These are phyloP conservation scores for Ricinus communis DNA, from an alignment of 345 rosid species.

Conservation along the genomic window DNA sequence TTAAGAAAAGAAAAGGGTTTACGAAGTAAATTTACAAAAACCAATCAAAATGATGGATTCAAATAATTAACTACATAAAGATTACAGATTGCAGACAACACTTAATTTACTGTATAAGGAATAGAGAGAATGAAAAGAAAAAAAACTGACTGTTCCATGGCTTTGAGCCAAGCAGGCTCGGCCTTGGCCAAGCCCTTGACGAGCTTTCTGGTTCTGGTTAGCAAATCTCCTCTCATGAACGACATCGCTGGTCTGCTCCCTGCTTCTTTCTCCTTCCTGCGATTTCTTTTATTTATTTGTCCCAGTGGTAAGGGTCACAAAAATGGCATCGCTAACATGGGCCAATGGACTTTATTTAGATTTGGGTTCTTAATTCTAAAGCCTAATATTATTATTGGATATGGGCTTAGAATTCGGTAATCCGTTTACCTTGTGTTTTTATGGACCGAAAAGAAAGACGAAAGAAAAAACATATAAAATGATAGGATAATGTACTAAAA, in stretches of 20 bases:
- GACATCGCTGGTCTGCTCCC: constrained; percentile 37
- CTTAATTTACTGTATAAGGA: neutral
- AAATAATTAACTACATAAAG: neutral
- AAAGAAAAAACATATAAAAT: no score
- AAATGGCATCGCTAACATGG: no score
- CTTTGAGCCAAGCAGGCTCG: constrained; percentile 84
- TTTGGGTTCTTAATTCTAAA: no score
- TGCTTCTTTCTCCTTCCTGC: neutral
- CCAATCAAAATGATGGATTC: neutral
- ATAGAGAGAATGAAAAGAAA: constrained; percentile 20
- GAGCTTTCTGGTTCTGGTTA: constrained; percentile 69
- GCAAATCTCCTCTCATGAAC: constrained; percentile 84
- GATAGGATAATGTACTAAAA: no score
- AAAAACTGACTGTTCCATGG: constrained; percentile 72
- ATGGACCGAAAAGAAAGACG: no score
- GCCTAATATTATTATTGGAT: no score
- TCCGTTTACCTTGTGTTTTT: no score
- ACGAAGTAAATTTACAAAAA: neutral
- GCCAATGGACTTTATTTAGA: no score
- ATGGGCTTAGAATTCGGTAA: no score
- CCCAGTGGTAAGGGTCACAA: no score
- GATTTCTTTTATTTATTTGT: neutral
- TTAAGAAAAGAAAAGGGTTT: neutral
- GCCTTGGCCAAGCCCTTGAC: constrained; percentile 79
- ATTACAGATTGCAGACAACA: no score